Percentiles rank a stretch among this genome's conserved stretches.
Evolutionary conservation across 148 eudicot species (phyloP).

Genomic region (Bassia scoparia): DNA sequence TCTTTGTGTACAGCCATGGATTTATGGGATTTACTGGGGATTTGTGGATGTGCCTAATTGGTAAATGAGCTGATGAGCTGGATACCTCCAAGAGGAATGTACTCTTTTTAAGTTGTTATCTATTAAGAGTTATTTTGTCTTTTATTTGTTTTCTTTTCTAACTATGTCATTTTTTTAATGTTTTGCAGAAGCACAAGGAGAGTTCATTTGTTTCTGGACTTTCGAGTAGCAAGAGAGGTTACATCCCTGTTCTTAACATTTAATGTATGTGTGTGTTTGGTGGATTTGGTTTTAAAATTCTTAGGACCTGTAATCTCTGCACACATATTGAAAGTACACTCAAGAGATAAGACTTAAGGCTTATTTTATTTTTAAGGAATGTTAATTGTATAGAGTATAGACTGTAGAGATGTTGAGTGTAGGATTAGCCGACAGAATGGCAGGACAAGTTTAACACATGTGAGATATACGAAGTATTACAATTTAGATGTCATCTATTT

Average conservation of each 20-base stretch:
- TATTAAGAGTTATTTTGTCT: conserved; percentile 14
- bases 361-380: conserved; percentile 16
- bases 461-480: no score
- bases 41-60: conserved; percentile 39
- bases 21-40: conserved; percentile 43
- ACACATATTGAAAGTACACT: conserved; percentile 6
- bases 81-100: conserved; percentile 38
- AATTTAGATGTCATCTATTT: not conserved
- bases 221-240: conserved; percentile 34
- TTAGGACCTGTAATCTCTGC: conserved; percentile 18
- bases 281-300: conserved; percentile 13
- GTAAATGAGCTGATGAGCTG: conserved; percentile 45
- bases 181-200: conserved; percentile 29
- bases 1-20: conserved; percentile 32
- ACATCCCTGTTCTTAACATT: conserved; percentile 31
- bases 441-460: conserved; percentile 3
- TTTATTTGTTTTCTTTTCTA: conserved; percentile 24
- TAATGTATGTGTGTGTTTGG: conserved; percentile 22
- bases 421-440: not conserved
- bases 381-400: conserved; percentile 24
- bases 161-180: conserved; percentile 9
- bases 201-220: conserved; percentile 25
- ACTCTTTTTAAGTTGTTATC: conserved; percentile 12
- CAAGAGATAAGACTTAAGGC: conserved; percentile 16
- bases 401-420: not conserved